These are phyloP conservation scores for Trypanosoma mega DNA, from an alignment of 208 protist species.

Conservation along the genomic window DNA sequence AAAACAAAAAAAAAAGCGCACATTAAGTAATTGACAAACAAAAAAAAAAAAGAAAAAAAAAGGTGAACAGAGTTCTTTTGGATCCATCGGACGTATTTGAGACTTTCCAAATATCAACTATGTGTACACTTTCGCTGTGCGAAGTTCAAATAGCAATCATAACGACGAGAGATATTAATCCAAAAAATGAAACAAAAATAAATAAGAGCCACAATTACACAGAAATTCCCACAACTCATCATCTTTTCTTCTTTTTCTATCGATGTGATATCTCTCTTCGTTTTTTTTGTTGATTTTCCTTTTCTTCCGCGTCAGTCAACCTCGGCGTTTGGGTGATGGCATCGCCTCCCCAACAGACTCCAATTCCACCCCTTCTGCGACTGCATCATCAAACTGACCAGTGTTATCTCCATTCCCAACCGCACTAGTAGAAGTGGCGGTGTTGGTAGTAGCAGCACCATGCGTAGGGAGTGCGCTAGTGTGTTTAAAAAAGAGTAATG, in stretches of 20 bases:
- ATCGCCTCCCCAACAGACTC: slow-evolving; percentile 37
- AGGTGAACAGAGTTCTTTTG: slow-evolving; percentile 20
- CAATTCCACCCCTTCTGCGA: slow-evolving; percentile 35
- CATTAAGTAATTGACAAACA: slow-evolving; percentile 4
- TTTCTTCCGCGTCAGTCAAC: neutral
- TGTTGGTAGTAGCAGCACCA: too few relatives aligned
- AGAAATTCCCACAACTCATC: neutral
- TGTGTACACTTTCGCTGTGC: too few relatives aligned
- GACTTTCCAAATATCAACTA: too few relatives aligned
- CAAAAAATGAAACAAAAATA: too few relatives aligned
- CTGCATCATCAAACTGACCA: slow-evolving; percentile 28
- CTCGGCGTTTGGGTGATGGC: slow-evolving; percentile 20
- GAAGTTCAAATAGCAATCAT: too few relatives aligned
- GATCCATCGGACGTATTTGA: too few relatives aligned
- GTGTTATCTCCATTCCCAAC: neutral
- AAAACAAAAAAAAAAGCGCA: neutral
- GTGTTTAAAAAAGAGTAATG: too few relatives aligned
- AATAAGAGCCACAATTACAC: slow-evolving; percentile 6
- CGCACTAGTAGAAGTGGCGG: too few relatives aligned
- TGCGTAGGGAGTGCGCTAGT: too few relatives aligned
- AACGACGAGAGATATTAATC: too few relatives aligned
- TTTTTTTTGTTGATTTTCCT: slow-evolving; percentile 3
- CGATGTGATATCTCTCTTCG: too few relatives aligned
- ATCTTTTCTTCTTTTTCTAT: neutral
- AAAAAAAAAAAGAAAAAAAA: slow-evolving; percentile 15